These are phyloP conservation scores for Ustilago cynodontis DNA, from an alignment of 1,284 basidiomycete genomes.

Conservation along the genomic window DNA sequence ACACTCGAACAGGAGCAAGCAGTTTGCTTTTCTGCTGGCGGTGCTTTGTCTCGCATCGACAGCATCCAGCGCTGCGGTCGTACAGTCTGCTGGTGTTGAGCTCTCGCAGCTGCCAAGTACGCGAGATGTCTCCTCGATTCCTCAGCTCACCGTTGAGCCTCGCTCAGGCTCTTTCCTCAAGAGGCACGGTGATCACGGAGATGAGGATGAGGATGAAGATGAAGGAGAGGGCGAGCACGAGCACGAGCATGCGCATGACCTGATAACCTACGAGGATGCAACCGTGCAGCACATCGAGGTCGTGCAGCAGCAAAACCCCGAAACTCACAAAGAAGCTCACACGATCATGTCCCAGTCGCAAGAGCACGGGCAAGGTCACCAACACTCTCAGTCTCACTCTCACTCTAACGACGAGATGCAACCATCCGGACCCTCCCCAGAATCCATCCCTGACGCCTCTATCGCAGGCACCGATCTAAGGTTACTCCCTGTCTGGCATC, in stretches of 20 bases:
- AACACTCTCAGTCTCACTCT: not conserved
- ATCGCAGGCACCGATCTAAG: conserved; percentile 22
- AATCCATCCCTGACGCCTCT: conserved; percentile 18
- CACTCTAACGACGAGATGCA: conserved; percentile 16
- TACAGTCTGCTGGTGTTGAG: conserved; percentile 7
- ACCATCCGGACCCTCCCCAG: conserved; percentile 20
- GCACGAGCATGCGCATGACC: conserved; percentile 10
- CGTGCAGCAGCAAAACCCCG: conserved; percentile 7
- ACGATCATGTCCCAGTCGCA: not conserved
- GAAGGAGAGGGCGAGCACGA: conserved; percentile 2
- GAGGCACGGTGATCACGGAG: conserved; percentile 41
- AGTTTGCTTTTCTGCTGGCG: conserved; percentile 7
- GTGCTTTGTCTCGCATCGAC: conserved; percentile 7
- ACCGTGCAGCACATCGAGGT: not conserved
- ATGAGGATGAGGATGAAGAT: conserved; percentile 29
- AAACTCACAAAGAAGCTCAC: conserved; percentile 2
- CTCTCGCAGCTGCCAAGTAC: conserved; percentile 11
- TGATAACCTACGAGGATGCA: not conserved
- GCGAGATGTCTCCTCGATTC: not conserved
- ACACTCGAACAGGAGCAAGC: not conserved
- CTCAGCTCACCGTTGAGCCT: not conserved
- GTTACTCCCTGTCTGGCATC: conserved; percentile 28
- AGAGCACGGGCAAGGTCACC: not conserved
- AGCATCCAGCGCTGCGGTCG: conserved; percentile 7
- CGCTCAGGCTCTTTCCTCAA: not conserved